phyloP scores from a whole-genome alignment of 192 early-diverging fungal species.

The Entomortierella beljakovae region DNA sequence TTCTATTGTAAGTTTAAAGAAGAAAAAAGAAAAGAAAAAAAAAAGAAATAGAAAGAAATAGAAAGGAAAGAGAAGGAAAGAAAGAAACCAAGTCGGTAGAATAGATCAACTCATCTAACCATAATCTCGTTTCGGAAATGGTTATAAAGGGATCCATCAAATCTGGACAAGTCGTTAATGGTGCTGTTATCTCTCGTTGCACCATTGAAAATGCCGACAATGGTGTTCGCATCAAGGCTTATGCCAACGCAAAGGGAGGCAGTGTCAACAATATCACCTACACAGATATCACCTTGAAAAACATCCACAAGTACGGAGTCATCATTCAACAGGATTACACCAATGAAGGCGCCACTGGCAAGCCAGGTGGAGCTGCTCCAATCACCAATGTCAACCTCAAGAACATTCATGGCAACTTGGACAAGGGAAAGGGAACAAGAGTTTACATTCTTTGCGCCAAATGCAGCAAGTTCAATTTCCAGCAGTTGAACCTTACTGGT shows the following conservation, averaged over 20 bases:
- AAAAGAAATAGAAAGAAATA: too few species aligned
- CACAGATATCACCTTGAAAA: constrained; percentile 49
- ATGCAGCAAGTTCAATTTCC: constrained; percentile 50
- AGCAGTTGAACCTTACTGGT: constrained; percentile 47
- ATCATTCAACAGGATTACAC: constrained; percentile 61
- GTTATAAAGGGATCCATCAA: constrained; percentile 52
- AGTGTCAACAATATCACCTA: constrained; percentile 60
- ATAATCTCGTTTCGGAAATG: too few species aligned
- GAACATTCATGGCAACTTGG: constrained; percentile 54
- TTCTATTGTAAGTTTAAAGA: constrained; percentile 47
- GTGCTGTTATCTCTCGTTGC: constrained; percentile 45
- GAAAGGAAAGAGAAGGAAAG: not conserved
- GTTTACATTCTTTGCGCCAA: constrained; percentile 51
- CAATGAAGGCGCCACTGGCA: constrained; percentile 52
- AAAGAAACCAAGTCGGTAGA: not conserved
- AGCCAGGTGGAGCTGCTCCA: constrained; percentile 41
- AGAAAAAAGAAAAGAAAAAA: too few species aligned
- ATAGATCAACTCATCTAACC: too few species aligned
- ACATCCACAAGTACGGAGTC: constrained; percentile 52
- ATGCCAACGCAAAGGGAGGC: constrained; percentile 53
- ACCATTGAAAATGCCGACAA: constrained; percentile 50
- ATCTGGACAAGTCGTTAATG: constrained; percentile 42
- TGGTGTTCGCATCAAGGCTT: constrained; percentile 65
- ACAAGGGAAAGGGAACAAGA: constrained; percentile 15
- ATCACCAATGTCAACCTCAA: constrained; percentile 56